Conservation (phyloP, 2,329 filamentous ascomycete genomes). For the Aphanoascus verrucosus region DNA sequence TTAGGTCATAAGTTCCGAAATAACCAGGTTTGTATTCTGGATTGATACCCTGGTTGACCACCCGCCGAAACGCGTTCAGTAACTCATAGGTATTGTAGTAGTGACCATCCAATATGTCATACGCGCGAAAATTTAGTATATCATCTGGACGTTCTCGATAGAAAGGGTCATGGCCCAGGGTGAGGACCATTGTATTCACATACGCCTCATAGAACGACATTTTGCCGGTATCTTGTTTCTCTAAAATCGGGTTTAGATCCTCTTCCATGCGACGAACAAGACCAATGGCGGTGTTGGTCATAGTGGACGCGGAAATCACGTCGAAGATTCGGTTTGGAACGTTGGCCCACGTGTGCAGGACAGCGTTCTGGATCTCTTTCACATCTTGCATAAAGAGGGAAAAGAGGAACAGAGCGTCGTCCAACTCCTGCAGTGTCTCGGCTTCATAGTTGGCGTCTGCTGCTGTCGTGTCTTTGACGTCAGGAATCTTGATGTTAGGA, state of each 20-base stretch:
- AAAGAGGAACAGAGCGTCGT: slow-evolving; percentile 17
- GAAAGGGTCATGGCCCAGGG: slow-evolving; percentile 10
- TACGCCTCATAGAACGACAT: slow-evolving; percentile 11
- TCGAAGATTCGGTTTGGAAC: slow-evolving; percentile 17
- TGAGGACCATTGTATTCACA: slow-evolving; percentile 12
- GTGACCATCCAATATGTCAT: not conserved
- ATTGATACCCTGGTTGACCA: slow-evolving; percentile 2
- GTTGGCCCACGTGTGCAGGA: slow-evolving; percentile 19
- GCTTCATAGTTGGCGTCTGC: slow-evolving; percentile 24
- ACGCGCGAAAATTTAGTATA: slow-evolving; percentile 16
- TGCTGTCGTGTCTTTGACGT: not conserved
- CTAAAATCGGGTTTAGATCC: slow-evolving; percentile 16
- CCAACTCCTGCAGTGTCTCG: slow-evolving; percentile 24
- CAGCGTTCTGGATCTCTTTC: slow-evolving; percentile 14
- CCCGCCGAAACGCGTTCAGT: slow-evolving; percentile 11
- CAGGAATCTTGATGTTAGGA: slow-evolving; percentile 20
- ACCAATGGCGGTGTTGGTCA: slow-evolving; percentile 22
- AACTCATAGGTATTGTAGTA: slow-evolving; percentile 14
- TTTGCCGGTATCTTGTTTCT: slow-evolving; percentile 13
- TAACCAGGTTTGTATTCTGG: slow-evolving; percentile 3
- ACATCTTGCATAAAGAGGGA: slow-evolving; percentile 20
- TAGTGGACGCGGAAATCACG: slow-evolving; percentile 20
- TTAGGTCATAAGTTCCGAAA: slow-evolving; percentile 15
- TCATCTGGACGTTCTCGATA: slow-evolving; percentile 13
- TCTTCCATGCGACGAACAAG: slow-evolving; percentile 20